Percentiles rank a stretch among this genome's conserved stretches.
These are phyloP conservation scores for Rutstroemia sydowiana DNA, from an alignment of 2,329 filamentous ascomycete genomes.

Conservation along the genomic window DNA sequence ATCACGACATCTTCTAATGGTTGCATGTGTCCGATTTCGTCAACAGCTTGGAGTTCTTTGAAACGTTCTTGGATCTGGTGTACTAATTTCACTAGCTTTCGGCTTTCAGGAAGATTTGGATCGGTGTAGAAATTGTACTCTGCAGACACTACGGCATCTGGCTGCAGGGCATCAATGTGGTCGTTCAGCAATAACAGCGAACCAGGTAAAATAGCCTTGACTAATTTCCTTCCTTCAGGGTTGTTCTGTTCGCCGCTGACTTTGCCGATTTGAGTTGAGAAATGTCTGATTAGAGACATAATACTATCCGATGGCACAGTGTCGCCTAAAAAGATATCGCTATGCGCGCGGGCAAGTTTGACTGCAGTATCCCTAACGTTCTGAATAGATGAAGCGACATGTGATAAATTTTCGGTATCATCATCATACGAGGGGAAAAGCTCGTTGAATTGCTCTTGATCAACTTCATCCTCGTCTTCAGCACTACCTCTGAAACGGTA, in stretches of 20 bases:
- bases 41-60: conserved; percentile 56
- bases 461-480: conserved; percentile 68
- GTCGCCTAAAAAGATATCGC: conserved; percentile 31
- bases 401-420: conserved; percentile 14
- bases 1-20: conserved; percentile 69
- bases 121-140: conserved; percentile 88
- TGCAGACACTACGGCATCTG: conserved; percentile 31
- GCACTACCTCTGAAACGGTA: conserved; percentile 77
- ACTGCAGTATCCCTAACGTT: conserved; percentile 36
- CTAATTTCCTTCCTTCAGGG: conserved; percentile 31
- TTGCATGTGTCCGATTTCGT: conserved; percentile 66
- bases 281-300: conserved; percentile 22
- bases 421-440: conserved; percentile 75
- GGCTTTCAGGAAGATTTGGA: conserved; percentile 66
- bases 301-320: conserved; percentile 21
- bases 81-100: conserved; percentile 63
- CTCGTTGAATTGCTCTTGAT: conserved; percentile 67
- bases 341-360: conserved; percentile 54
- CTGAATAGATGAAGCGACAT: not conserved
- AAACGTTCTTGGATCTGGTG: conserved; percentile 66
- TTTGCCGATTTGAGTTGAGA: conserved; percentile 22
- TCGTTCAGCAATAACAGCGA: conserved; percentile 59
- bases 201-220: conserved; percentile 55
- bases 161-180: conserved; percentile 43
- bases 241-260: conserved; percentile 12